Evolutionary conservation across 1,139 yeast genomes (phyloP).

Genomic region (Lipomyces yarrowii): DNA sequence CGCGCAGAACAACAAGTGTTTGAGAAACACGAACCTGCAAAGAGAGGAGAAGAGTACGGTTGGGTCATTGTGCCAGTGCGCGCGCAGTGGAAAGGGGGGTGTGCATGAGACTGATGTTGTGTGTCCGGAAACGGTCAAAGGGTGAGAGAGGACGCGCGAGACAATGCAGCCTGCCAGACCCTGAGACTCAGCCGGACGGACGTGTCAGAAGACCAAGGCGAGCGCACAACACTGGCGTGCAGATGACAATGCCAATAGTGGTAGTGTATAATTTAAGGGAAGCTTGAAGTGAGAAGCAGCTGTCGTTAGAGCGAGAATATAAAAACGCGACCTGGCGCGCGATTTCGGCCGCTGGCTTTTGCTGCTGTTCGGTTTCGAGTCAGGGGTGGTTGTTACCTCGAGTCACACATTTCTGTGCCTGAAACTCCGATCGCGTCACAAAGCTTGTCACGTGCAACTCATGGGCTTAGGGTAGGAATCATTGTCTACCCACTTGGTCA

Average conservation of each 20-base stretch:
- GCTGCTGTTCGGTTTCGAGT: too few relatives aligned
- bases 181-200: neutral
- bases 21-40: conserved; percentile 18
- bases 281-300: too few relatives aligned
- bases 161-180: neutral
- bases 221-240: neutral
- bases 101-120: neutral
- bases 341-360: too few relatives aligned
- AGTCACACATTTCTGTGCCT: too few relatives aligned
- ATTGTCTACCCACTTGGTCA: neutral
- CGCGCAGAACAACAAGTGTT: neutral
- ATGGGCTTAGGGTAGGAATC: neutral
- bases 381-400: too few relatives aligned
- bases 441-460: neutral
- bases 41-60: conserved; percentile 19
- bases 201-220: neutral
- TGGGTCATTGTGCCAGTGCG: conserved; percentile 7
- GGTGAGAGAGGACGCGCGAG: neutral
- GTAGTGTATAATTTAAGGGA: neutral
- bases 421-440: neutral
- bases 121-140: neutral
- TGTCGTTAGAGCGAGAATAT: too few relatives aligned
- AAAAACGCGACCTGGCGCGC: too few relatives aligned
- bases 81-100: neutral
- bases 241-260: neutral